Percentiles rank a stretch among this genome's conserved stretches.
These are phyloP conservation scores for Hygrocybe punicea DNA, from an alignment of 768 basidiomycete genomes.

Conservation along the genomic window DNA sequence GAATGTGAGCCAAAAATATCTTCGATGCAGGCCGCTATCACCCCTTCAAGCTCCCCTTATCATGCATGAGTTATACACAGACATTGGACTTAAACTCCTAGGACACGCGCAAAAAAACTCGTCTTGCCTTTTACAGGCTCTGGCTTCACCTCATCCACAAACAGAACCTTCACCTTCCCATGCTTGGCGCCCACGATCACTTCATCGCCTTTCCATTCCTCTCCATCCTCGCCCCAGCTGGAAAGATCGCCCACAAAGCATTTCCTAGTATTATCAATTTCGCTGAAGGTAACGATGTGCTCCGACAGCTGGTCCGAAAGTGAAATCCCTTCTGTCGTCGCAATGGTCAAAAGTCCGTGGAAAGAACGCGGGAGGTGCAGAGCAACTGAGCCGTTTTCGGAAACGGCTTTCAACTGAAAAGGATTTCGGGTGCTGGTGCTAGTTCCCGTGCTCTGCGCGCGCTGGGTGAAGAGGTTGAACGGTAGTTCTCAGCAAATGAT, in stretches of 20 bases:
- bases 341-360: conserved; percentile 32
- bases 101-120: conserved; percentile 25
- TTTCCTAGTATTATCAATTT: conserved; percentile 25
- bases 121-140: conserved; percentile 2
- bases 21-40: too few species aligned
- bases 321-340: conserved; percentile 21
- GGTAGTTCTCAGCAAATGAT: neutral
- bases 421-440: conserved; percentile 18
- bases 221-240: conserved; percentile 13
- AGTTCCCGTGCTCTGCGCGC: conserved; percentile 15
- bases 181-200: conserved; percentile 32
- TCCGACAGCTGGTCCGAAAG: conserved; percentile 30
- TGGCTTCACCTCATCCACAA: conserved; percentile 32
- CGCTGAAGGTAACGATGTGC: conserved; percentile 31
- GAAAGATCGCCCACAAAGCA: conserved; percentile 40
- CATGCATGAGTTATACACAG: too few species aligned
- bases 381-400: conserved; percentile 30
- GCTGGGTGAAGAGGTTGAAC: neutral
- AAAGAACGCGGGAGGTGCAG: conserved; percentile 43
- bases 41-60: too few species aligned
- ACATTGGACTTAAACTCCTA: conserved; percentile 19
- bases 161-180: conserved; percentile 35
- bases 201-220: conserved; percentile 38
- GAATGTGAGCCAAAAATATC: too few species aligned
- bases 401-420: conserved; percentile 19